Conservation (phyloP, 2,329 filamentous ascomycete genomes). For the Orbilia quercus region DNA sequence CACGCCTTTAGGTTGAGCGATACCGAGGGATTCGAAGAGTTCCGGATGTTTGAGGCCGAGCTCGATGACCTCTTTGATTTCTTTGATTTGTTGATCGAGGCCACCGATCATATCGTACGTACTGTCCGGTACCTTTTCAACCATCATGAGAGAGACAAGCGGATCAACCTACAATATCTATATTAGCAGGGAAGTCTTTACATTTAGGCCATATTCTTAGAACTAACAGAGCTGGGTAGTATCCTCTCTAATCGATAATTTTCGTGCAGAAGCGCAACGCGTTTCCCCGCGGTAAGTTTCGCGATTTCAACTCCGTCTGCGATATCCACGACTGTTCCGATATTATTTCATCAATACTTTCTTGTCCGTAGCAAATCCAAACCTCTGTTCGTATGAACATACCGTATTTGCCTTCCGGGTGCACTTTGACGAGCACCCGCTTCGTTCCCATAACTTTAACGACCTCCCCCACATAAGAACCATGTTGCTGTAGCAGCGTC, state of each 20-base stretch:
- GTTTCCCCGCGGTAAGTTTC: slow-evolving; percentile 97
- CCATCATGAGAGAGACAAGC: slow-evolving; percentile 99
- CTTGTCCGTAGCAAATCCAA: neutral
- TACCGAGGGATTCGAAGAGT: slow-evolving; percentile 98
- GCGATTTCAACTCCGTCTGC: slow-evolving; percentile 91
- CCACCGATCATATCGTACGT: slow-evolving; percentile 99
- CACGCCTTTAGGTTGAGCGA: slow-evolving; percentile 97
- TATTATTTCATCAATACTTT: slow-evolving; percentile 15
- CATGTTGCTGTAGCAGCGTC: slow-evolving; percentile 93
- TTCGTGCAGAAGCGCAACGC: slow-evolving; percentile 94
- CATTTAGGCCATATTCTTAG: neutral
- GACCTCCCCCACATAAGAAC: slow-evolving; percentile 98
- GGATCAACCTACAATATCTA: slow-evolving; percentile 73
- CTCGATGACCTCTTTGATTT: slow-evolving; percentile 99
- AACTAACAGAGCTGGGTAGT: slow-evolving; percentile 82
- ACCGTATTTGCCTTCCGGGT: slow-evolving; percentile 99
- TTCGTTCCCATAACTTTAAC: slow-evolving; percentile 99
- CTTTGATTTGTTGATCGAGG: slow-evolving; percentile 98
- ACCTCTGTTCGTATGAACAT: slow-evolving; percentile 62
- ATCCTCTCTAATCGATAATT: slow-evolving; percentile 99
- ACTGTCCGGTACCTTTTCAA: slow-evolving; percentile 98
- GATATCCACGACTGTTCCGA: slow-evolving; percentile 84
- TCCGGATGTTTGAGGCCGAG: slow-evolving; percentile 97
- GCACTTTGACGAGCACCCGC: slow-evolving; percentile 98
- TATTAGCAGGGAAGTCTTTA: slow-evolving; percentile 3